Evolutionary conservation across 2,329 filamentous ascomycete species (phyloP), one percentile per base, ranked within the genome.

Genomic region (Thelonectria blattea): DNA sequence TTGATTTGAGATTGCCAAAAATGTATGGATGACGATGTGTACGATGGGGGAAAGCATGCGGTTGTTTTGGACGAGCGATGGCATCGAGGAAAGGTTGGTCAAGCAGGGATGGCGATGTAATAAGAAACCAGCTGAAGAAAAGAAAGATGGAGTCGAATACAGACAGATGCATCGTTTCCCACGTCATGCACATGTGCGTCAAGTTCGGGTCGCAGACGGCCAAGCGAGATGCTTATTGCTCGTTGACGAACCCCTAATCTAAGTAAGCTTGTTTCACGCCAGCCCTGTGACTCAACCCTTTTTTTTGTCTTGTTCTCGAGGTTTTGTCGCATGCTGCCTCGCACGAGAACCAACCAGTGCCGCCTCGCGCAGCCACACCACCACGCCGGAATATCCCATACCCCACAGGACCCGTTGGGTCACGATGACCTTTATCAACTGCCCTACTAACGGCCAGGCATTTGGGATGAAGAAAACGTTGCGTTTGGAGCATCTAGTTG

Each of bases 31-130:
- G 15, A 37, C 6, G 3, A 37, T 6, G 32, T 68, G 52, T 62
- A 62, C 50, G 55, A 55, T 55, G 49, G 50, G 49, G 50, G 45
- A 47, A 37, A 37, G 34, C 12, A 24, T 46, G 52, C 30, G 39
- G 54, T 63, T 68, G 65, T 58, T 34, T 58, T 20, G 32, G 54
- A 58, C 43, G 15, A 47, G 27, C 15, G 30, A 12, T 27, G 20
- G 11, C 9, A 15, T 42, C 3, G 41, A 43, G 41, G 41, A 7
- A 18, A 4, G n/a, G 17, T 15, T 18, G 17, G 41, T 43, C 9
- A 3, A 43, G 17, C 41, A 43, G 41, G 41, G 10, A 43, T 14
- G 6, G 15, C 15, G 11, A 37, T 37, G 32, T 34, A 34, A n/a
- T n/a, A n/a, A n/a, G 3, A 14, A 34, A 11, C 32, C 7, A 37